Conservation (phyloP, 1,284 basidiomycete species). For the Pholiota adiposa region DNA sequence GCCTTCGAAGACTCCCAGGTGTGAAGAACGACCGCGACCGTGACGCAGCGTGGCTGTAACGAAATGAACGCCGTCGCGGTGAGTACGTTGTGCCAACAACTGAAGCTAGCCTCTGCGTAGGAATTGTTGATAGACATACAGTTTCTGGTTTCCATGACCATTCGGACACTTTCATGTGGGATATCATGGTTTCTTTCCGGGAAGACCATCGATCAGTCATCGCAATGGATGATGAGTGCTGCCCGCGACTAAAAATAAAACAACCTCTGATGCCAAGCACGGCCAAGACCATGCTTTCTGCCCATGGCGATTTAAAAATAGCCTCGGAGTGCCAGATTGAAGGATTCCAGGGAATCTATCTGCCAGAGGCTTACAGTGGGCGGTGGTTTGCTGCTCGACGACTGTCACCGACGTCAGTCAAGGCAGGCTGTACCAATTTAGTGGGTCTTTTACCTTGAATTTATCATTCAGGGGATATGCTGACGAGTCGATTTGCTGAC, state of each 20-base stretch:
- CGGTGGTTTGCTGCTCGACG: constrained; percentile 15
- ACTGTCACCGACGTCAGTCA: constrained; percentile 17
- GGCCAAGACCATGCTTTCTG: constrained; percentile 3
- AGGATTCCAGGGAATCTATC: constrained; percentile 15
- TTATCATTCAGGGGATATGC: background rate
- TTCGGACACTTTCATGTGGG: constrained; percentile 19
- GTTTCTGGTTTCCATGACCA: constrained; percentile 21
- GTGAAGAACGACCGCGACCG: too few relatives aligned
- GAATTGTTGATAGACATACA: constrained; percentile 14
- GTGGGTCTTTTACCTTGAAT: constrained; percentile 5
- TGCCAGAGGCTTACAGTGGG: constrained; percentile 18
- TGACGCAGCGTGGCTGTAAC: background rate
- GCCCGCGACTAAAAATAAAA: background rate
- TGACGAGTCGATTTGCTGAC: background rate
- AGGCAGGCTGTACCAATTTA: constrained; percentile 6
- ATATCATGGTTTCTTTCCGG: background rate
- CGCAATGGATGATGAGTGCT: background rate
- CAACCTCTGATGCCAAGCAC: constrained; percentile 2
- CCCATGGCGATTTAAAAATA: background rate
- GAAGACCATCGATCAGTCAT: background rate
- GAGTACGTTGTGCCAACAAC: background rate
- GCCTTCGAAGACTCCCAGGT: too few relatives aligned
- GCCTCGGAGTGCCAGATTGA: background rate
- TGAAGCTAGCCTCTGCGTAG: constrained; percentile 13
- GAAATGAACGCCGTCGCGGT: background rate